Evolutionary conservation across 495 filamentous ascomycete genomes (phyloP).

Genomic region (Tuber calosporum): DNA sequence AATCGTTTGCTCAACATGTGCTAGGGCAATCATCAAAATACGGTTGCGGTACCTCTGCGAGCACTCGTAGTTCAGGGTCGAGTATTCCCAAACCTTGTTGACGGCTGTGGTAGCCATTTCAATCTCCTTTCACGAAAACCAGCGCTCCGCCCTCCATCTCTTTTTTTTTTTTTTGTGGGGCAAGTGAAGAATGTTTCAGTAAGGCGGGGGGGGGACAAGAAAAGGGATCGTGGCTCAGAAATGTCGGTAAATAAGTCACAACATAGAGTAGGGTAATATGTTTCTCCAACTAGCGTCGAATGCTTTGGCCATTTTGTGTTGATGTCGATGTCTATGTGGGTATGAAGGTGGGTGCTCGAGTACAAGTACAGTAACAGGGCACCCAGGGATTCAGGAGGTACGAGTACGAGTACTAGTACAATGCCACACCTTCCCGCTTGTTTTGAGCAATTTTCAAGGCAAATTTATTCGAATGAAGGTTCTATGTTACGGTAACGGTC

Average conservation of each 20-base stretch:
- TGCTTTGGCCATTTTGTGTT: slow-evolving; percentile 28
- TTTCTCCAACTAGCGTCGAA: neutral
- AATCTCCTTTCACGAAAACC: slow-evolving; percentile 12
- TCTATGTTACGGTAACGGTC: too few relatives aligned
- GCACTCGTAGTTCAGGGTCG: neutral
- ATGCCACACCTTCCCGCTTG: neutral
- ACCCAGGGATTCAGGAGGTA: neutral
- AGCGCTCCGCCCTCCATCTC: slow-evolving; percentile 8
- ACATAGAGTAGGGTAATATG: neutral
- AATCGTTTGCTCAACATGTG: neutral
- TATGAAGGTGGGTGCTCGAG: neutral
- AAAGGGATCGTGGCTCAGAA: neutral
- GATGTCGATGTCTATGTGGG: neutral
- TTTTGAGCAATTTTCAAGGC: neutral
- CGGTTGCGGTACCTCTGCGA: too few relatives aligned
- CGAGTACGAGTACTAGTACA: too few relatives aligned
- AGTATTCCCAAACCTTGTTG: neutral
- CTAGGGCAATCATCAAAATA: neutral
- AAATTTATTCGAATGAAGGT: too few relatives aligned
- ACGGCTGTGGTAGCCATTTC: too few relatives aligned
- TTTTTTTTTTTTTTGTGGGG: neutral
- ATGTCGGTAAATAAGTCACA: slow-evolving; percentile 7
- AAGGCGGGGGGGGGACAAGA: neutral
- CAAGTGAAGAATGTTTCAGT: slow-evolving; percentile 5
- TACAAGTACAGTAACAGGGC: too few relatives aligned